These are phyloP conservation scores for Lyophyllum atratum DNA, from an alignment of 768 basidiomycete species.

Conservation along the genomic window DNA sequence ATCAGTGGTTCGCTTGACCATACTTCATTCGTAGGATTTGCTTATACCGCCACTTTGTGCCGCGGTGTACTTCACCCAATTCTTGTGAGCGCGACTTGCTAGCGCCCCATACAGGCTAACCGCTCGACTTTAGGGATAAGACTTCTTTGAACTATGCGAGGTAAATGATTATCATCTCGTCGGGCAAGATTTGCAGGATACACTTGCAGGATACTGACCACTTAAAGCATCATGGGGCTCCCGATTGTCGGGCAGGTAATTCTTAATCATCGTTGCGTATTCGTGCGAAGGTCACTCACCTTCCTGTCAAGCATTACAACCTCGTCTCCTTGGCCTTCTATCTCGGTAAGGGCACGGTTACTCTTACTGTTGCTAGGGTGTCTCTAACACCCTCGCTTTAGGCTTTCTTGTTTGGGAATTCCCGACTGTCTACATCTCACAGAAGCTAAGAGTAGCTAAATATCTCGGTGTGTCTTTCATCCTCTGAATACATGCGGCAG, in stretches of 20 bases:
- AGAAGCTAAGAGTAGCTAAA: slow-evolving; percentile 60
- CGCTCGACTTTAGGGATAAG: slow-evolving; percentile 53
- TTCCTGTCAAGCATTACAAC: slow-evolving; percentile 52
- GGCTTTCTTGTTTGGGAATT: slow-evolving; percentile 65
- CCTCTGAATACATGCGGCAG: not conserved
- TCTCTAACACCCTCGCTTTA: slow-evolving; percentile 17
- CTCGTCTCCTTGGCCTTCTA: slow-evolving; percentile 67
- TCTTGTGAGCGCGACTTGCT: slow-evolving; percentile 41
- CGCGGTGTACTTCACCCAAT: slow-evolving; percentile 71
- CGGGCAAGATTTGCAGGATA: not conserved
- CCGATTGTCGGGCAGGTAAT: slow-evolving; percentile 62
- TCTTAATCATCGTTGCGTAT: not conserved
- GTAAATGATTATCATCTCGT: slow-evolving; percentile 26
- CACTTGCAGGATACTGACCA: not conserved
- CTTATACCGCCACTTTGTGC: slow-evolving; percentile 59
- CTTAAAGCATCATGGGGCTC: slow-evolving; percentile 59
- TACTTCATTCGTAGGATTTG: slow-evolving; percentile 36
- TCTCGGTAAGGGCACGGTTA: slow-evolving; percentile 38
- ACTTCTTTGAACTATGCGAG: slow-evolving; percentile 73
- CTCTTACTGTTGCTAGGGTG: not conserved
- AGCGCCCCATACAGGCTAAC: not conserved
- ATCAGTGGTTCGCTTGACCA: not conserved
- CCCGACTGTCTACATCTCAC: slow-evolving; percentile 65
- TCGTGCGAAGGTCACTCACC: not conserved
- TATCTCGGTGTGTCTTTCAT: slow-evolving; percentile 48